These are phyloP conservation scores for Alternaria brassicicola DNA, from an alignment of 2,329 filamentous ascomycete species.

Conservation along the genomic window DNA sequence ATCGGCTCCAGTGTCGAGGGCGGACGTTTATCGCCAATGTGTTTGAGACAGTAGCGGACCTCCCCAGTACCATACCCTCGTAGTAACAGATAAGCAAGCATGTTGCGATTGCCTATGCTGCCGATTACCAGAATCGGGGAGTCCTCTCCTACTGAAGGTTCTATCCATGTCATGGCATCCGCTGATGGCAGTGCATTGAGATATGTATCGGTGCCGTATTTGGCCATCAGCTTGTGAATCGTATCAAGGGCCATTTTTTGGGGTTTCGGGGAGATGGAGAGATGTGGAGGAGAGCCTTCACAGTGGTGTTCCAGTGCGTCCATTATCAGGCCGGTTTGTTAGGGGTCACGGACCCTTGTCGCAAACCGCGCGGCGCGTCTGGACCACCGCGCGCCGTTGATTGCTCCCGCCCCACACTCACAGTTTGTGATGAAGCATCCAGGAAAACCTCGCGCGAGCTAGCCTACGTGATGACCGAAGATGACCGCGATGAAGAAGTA, in stretches of 20 bases:
- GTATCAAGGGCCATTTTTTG: constrained; percentile 8
- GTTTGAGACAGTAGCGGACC: constrained; percentile 8
- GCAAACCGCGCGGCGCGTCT: constrained; percentile 4
- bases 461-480: not conserved
- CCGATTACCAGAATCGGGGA: constrained; percentile 7
- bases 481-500: not conserved
- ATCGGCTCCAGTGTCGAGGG: not conserved
- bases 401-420: not conserved
- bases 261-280: not conserved
- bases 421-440: not conserved
- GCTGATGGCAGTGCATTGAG: constrained; percentile 10
- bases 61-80: constrained; percentile 11
- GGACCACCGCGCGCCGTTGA: not conserved
- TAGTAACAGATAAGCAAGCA: constrained; percentile 12
- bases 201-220: constrained; percentile 2
- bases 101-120: not conserved
- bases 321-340: not conserved
- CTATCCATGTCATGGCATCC: constrained; percentile 11
- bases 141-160: not conserved
- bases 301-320: not conserved
- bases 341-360: not conserved
- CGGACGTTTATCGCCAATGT: not conserved
- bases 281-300: not conserved
- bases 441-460: not conserved
- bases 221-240: constrained; percentile 6